Evolutionary conservation across 1,139 yeast genomes (phyloP).

Genomic region (Pichia sp.): DNA sequence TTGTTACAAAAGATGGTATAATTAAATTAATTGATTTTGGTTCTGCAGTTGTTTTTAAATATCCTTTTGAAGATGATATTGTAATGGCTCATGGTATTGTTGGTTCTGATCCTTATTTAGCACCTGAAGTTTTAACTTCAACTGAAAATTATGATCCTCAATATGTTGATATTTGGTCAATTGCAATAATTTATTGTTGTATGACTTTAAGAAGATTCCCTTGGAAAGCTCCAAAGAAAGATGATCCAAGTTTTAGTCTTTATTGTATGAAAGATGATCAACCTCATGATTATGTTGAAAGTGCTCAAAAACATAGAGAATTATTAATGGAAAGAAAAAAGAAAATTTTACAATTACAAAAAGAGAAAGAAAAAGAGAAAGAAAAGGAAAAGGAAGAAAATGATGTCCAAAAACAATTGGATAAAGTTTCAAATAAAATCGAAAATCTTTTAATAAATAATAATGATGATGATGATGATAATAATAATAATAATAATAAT

Average conservation of each 20-base stretch:
- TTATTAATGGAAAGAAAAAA: slow-evolving; percentile 35
- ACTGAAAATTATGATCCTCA: slow-evolving; percentile 80
- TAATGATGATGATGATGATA: background rate
- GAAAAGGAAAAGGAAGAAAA: background rate
- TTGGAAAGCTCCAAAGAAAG: slow-evolving; percentile 90
- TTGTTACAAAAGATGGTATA: slow-evolving; percentile 75
- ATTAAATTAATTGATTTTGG: slow-evolving; percentile 92
- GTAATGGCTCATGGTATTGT: slow-evolving; percentile 87
- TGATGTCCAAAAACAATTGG: background rate
- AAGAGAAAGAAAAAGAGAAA: slow-evolving; percentile 15
- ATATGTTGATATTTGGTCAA: slow-evolving; percentile 93
- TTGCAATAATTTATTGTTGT: slow-evolving; percentile 88
- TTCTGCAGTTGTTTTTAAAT: slow-evolving; percentile 85
- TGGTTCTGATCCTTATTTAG: slow-evolving; percentile 90
- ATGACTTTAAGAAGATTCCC: slow-evolving; percentile 93
- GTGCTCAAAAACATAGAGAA: slow-evolving; percentile 43
- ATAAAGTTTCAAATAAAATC: background rate
- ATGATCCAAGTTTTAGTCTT: slow-evolving; percentile 75
- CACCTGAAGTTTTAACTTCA: slow-evolving; percentile 85
- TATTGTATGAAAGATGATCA: slow-evolving; percentile 48
- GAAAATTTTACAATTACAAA: slow-evolving; percentile 26
- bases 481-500: background rate
- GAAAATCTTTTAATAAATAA: background rate
- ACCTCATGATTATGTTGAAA: slow-evolving; percentile 36
- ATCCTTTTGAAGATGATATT: slow-evolving; percentile 76